Evolutionary conservation across 164 flowering plant species (phyloP).

Genomic region (Dillenia turbinata): DNA sequence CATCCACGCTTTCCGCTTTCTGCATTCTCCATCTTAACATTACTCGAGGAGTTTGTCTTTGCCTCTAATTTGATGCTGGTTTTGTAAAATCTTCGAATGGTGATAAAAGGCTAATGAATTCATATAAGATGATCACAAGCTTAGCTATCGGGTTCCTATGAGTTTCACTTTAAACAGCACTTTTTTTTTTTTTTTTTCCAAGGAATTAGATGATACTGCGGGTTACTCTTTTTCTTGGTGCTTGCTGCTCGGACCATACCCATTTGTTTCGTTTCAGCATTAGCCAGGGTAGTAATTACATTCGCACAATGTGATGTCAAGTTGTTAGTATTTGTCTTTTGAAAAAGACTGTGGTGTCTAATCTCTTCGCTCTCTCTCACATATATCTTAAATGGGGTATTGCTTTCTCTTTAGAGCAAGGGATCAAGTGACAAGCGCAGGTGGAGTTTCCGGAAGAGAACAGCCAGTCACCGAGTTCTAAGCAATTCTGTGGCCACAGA

Average conservation of each 20-base stretch:
- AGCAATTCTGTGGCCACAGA: slow-evolving; percentile 64
- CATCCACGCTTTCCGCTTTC: no score
- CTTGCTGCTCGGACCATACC: background rate
- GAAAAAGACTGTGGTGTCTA: background rate
- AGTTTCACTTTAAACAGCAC: no score
- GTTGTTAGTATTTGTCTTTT: background rate
- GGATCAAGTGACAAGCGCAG: slow-evolving; percentile 60
- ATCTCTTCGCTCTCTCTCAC: background rate
- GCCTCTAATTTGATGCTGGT: no score
- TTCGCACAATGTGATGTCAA: background rate
- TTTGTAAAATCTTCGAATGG: no score
- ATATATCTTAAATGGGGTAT: slow-evolving; percentile 4
- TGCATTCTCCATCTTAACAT: no score
- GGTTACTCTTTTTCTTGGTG: background rate
- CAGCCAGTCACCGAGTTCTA: slow-evolving; percentile 73
- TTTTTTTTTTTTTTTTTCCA: no score
- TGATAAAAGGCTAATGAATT: no score
- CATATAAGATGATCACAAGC: no score
- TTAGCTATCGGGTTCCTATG: no score
- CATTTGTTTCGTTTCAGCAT: background rate
- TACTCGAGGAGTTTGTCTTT: no score
- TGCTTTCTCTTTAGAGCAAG: slow-evolving; percentile 40
- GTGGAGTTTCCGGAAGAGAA: slow-evolving; percentile 94
- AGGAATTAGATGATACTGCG: no score
- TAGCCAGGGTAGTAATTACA: background rate